A percentile compares a stretch with the other conserved stretches of the same genome.
Conservation (phyloP, 1,139 yeast species). For the Candida sp. region DNA sequence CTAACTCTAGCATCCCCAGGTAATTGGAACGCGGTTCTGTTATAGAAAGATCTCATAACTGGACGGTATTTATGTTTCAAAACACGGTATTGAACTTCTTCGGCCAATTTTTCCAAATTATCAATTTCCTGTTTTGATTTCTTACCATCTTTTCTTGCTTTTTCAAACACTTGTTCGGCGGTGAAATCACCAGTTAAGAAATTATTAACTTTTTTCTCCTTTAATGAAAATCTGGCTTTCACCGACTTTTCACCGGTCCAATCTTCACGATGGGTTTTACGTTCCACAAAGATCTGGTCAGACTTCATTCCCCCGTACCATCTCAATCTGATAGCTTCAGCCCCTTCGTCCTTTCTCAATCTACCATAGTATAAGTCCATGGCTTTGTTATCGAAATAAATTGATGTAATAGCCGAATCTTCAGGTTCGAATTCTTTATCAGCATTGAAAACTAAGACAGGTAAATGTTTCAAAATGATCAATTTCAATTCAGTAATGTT, state of each 20-base stretch:
- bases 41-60: constrained; percentile 92
- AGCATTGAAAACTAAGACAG: constrained; percentile 93
- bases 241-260: constrained; percentile 99
- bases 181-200: constrained; percentile 82
- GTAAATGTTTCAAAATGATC: constrained; percentile 88
- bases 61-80: constrained; percentile 85
- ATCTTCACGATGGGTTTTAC: constrained; percentile 98
- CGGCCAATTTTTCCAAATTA: constrained; percentile 84
- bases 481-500: constrained; percentile 96
- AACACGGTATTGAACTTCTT: constrained; percentile 88
- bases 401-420: constrained; percentile 95
- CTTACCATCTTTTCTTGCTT: constrained; percentile 89
- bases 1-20: constrained; percentile 99
- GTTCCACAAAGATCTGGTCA: constrained; percentile 90
- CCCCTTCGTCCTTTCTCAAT: constrained; percentile 95
- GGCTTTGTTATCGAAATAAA: constrained; percentile 85
- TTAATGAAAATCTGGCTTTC: constrained; percentile 90
- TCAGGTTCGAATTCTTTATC: constrained; percentile 93
- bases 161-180: constrained; percentile 86
- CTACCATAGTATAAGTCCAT: constrained; percentile 94
- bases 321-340: constrained; percentile 96
- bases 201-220: constrained; percentile 85
- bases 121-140: constrained; percentile 86
- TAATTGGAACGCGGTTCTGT: constrained; percentile 97
- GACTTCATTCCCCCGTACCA: constrained; percentile 99